Percentiles rank a stretch among this genome's conserved stretches.
Evolutionary conservation across 768 basidiomycete genomes (phyloP).

Genomic region (Lactifluus volemus): DNA sequence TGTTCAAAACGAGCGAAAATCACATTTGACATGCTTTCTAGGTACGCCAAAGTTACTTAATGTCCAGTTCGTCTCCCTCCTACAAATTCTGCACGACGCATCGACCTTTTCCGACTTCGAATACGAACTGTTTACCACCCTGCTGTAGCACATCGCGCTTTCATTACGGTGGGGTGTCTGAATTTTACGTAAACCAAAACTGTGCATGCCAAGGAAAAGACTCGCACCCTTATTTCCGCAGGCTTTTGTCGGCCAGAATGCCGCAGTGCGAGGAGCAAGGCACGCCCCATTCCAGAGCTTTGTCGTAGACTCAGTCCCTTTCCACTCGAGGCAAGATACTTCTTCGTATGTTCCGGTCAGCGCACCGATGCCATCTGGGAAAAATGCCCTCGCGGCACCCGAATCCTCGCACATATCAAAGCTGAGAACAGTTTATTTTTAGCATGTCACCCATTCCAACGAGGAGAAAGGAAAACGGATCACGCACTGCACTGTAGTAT

Average conservation of each 20-base stretch:
- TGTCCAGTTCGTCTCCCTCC: neutral
- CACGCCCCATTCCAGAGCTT: constrained; percentile 42
- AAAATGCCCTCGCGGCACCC: constrained; percentile 43
- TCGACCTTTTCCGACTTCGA: neutral
- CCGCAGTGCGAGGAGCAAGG: constrained; percentile 40
- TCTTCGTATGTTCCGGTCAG: constrained; percentile 45
- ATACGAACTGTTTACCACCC: neutral
- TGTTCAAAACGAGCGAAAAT: neutral
- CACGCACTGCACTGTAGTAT: constrained; percentile 42
- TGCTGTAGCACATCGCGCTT: neutral
- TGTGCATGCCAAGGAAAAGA: neutral
- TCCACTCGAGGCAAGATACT: constrained; percentile 50
- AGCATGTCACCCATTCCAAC: neutral
- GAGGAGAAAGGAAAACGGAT: neutral
- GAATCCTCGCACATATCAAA: constrained; percentile 57
- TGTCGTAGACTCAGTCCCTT: constrained; percentile 39
- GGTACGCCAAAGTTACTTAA: neutral
- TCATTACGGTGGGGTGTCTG: constrained; percentile 2
- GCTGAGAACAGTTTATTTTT: constrained; percentile 25
- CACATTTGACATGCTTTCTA: neutral
- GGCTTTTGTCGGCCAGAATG: constrained; percentile 41
- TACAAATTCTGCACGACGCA: neutral
- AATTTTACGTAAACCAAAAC: neutral
- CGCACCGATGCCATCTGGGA: constrained; percentile 43
- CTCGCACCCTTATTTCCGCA: constrained; percentile 46